Evolutionary conservation across 2,329 filamentous ascomycete genomes (phyloP), one percentile per base, ranked within the genome.

Genomic region (Pseudogymnoascus sp.): DNA sequence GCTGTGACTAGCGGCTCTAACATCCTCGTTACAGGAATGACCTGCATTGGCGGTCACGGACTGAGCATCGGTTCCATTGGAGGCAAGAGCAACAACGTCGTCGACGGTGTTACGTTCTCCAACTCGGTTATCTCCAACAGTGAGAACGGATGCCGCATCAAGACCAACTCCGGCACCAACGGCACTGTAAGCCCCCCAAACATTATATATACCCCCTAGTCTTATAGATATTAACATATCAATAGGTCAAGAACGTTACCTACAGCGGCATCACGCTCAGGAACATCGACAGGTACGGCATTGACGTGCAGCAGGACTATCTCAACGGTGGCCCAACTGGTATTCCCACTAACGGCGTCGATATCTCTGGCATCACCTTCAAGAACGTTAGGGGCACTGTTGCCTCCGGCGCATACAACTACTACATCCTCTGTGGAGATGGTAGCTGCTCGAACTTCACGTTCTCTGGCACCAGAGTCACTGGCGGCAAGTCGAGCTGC

Each of bases 21-120:
- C 23, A 72, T 73, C 45, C 67, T 64, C 14, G 71, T 73, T 65
- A 70, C 67, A 2, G 66, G 66, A 8, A 70, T 69, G 61, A 65
- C 62, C 16, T 73, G 71, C 45, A 65, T 63, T 8, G 71, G 71
- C 14, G 71, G 71, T 9, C 71, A 73, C 61, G 83, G 83, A 60
- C 74, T 87, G 16, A 82, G 80, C 62, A 84, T 87, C 67, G 83
- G 83, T 59, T 83, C 80, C 5, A 80, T 86, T n/a, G 83, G 83
- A 43, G 81, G 81, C 12, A 81, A 82, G 59, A 70, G 68, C 60
- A 74, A 84, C 73, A 86, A 87, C 75, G 72, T 68, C 6, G 84
- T 87, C 61, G 71, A 77, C 25, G 79, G 76, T 60, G 77, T 87
- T n/a, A 75, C 74, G 23, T 81, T 87, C 66, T 70, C 76, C 35